These are phyloP conservation scores for Talaromyces nanjingensis DNA, from an alignment of 495 filamentous ascomycete genomes.

Conservation along the genomic window DNA sequence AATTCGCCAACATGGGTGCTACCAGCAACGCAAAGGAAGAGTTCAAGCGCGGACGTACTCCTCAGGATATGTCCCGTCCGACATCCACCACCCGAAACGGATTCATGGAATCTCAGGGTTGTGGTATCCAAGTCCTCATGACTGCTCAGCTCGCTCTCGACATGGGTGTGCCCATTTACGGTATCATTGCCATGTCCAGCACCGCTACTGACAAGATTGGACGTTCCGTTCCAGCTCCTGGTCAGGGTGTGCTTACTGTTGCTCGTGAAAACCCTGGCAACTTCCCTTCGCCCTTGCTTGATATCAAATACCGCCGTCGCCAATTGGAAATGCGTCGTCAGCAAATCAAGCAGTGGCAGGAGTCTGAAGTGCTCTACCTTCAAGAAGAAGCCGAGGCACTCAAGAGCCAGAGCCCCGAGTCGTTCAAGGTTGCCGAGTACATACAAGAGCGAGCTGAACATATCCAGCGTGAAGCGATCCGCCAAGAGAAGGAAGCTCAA, in stretches of 20 bases:
- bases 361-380: slow-evolving; percentile 86
- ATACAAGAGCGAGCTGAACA: slow-evolving; percentile 77
- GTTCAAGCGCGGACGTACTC: slow-evolving; percentile 89
- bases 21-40: slow-evolving; percentile 96
- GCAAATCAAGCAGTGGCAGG: slow-evolving; percentile 93
- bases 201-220: slow-evolving; percentile 99
- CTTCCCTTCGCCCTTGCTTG: slow-evolving; percentile 89
- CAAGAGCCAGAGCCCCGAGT: slow-evolving; percentile 62
- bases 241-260: slow-evolving; percentile 95
- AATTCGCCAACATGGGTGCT: slow-evolving; percentile 99
- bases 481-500: slow-evolving; percentile 87
- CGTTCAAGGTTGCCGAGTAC: slow-evolving; percentile 76
- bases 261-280: slow-evolving; percentile 85
- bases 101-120: slow-evolving; percentile 99
- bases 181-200: slow-evolving; percentile 85
- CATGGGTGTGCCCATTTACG: slow-evolving; percentile 98
- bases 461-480: slow-evolving; percentile 78
- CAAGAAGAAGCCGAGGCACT: slow-evolving; percentile 88
- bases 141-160: slow-evolving; percentile 90
- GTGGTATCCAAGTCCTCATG: slow-evolving; percentile 98
- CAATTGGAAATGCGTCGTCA: slow-evolving; percentile 88
- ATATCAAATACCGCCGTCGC: slow-evolving; percentile 92
- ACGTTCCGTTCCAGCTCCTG: slow-evolving; percentile 91
- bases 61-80: slow-evolving; percentile 94
- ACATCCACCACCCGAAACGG: slow-evolving; percentile 94